phyloP scores from a whole-genome alignment of 78 protist species.

The Speleostelium caveatum region DNA sequence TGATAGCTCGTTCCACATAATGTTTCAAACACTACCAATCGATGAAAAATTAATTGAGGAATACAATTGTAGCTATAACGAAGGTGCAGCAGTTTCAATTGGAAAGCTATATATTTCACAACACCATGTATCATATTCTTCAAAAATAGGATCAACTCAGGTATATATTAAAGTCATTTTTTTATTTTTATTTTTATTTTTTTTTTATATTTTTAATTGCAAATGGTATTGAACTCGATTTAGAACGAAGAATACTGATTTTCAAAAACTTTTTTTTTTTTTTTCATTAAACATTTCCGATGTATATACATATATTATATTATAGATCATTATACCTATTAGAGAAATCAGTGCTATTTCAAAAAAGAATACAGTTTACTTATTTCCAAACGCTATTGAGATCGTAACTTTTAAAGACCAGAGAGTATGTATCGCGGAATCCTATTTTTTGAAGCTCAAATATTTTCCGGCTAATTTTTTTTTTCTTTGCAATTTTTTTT shows the following conservation, averaged over 20 bases:
- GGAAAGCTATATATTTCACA: slow-evolving; percentile 76
- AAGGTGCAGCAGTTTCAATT: slow-evolving; percentile 75
- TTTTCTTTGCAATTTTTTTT: too few species aligned
- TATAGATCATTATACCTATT: slow-evolving; percentile 54
- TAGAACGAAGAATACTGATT: too few species aligned
- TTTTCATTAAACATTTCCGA: too few species aligned
- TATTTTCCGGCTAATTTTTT: too few species aligned
- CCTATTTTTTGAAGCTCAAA: too few species aligned
- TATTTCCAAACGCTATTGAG: slow-evolving; percentile 78
- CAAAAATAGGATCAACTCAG: slow-evolving; percentile 65
- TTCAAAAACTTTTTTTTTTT: too few species aligned
- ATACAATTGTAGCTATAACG: slow-evolving; percentile 68
- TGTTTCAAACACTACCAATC: slow-evolving; percentile 37
- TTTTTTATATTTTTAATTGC: too few species aligned
- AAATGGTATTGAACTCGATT: too few species aligned
- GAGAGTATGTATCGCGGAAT: slow-evolving; percentile 2
- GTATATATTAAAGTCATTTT: neutral
- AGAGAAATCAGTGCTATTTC: slow-evolving; percentile 59
- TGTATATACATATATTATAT: neutral
- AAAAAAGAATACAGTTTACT: slow-evolving; percentile 64
- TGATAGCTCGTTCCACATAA: slow-evolving; percentile 54
- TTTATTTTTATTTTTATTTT: too few species aligned
- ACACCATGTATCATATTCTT: slow-evolving; percentile 74
- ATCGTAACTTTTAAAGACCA: slow-evolving; percentile 36
- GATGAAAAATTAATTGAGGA: slow-evolving; percentile 79